phyloP scores from a whole-genome alignment of 768 basidiomycete species.

The Suillus ampliporus region DNA sequence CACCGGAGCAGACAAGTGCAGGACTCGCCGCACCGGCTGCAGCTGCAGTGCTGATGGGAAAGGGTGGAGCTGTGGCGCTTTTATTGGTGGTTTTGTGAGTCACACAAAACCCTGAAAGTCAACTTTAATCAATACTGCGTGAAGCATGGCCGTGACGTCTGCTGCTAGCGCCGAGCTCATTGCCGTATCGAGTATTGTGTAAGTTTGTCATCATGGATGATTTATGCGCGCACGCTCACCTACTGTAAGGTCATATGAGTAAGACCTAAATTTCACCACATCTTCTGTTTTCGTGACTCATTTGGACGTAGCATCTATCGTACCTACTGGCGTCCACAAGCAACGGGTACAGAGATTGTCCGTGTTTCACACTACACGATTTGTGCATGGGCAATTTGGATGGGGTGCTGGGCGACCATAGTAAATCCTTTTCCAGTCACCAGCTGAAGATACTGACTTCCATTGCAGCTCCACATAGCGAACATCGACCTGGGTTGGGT shows the following conservation, averaged over 20 bases:
- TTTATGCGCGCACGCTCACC: neutral
- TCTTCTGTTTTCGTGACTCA: constrained; percentile 3
- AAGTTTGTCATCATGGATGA: constrained; percentile 12
- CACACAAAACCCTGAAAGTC: neutral
- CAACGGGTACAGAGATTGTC: constrained; percentile 38
- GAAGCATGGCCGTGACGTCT: constrained; percentile 41
- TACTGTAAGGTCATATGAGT: constrained; percentile 39
- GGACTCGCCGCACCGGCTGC: constrained; percentile 41
- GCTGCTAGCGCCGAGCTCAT: constrained; percentile 42
- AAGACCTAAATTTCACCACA: constrained; percentile 6
- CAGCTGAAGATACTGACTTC: neutral
- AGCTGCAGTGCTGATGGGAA: constrained; percentile 39
- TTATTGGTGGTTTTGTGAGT: constrained; percentile 38
- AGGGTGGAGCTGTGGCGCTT: constrained; percentile 39
- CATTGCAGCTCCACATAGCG: constrained; percentile 33
- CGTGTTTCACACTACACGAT: constrained; percentile 40
- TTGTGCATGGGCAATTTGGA: constrained; percentile 44
- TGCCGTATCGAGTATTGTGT: constrained; percentile 36
- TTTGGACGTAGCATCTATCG: constrained; percentile 31
- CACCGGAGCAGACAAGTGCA: constrained; percentile 20
- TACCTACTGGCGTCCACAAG: constrained; percentile 40
- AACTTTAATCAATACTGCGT: neutral
- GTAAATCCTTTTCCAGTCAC: constrained; percentile 19
- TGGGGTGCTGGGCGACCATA: constrained; percentile 42
- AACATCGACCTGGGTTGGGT: constrained; percentile 44